These are phyloP conservation scores for Taphrina populina DNA, from an alignment of 1,139 yeast genomes.

Conservation along the genomic window DNA sequence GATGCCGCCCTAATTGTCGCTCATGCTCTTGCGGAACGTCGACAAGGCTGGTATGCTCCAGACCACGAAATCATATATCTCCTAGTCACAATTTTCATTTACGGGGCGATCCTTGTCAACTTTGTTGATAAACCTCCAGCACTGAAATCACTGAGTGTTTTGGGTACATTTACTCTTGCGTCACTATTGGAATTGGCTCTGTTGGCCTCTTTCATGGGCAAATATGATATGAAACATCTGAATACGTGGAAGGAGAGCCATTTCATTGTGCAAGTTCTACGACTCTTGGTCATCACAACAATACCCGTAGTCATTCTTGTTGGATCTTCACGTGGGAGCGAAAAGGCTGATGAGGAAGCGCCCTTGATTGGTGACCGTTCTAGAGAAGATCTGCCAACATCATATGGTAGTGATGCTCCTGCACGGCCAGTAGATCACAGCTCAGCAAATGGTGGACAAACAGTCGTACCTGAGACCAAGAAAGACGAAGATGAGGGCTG, in stretches of 20 bases:
- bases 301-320: constrained; percentile 7
- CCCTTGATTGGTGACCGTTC: constrained; percentile 6
- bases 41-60: constrained; percentile 20
- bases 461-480: constrained; percentile 5
- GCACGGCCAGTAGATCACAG: constrained; percentile 24
- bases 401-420: constrained; percentile 3
- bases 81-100: constrained; percentile 19
- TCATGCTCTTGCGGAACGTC: constrained; percentile 16
- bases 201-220: constrained; percentile 17
- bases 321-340: neutral
- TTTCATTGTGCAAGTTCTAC: constrained; percentile 3
- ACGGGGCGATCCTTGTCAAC: constrained; percentile 22
- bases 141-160: constrained; percentile 1
- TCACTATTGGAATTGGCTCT: constrained; percentile 11
- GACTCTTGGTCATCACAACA: constrained; percentile 2
- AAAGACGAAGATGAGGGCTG: constrained; percentile 25
- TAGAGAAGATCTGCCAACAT: neutral
- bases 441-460: constrained; percentile 21
- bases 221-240: constrained; percentile 5
- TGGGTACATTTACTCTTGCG: constrained; percentile 16
- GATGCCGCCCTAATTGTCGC: constrained; percentile 17
- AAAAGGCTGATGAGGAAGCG: constrained; percentile 7
- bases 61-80: constrained; percentile 20
- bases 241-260: constrained; percentile 15
- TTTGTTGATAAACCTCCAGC: constrained; percentile 27